phyloP scores from a whole-genome alignment of 257 asterid genomes.

The Solanum paucissectum region DNA sequence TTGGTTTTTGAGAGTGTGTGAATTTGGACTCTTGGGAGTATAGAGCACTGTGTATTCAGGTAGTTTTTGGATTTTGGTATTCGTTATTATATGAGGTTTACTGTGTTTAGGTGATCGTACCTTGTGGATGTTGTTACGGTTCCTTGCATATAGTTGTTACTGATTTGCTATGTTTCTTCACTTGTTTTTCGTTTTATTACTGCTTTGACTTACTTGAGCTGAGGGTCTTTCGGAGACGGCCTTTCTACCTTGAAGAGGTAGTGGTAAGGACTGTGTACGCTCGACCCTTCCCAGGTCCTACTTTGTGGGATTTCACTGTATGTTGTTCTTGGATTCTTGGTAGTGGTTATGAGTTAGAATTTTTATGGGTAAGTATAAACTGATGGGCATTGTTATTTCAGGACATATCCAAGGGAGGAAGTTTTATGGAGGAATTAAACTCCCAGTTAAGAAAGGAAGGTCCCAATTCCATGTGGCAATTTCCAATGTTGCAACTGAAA shows the following conservation, averaged over 20 bases:
- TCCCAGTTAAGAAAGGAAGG: slow-evolving; percentile 39
- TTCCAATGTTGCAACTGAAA: slow-evolving; percentile 68
- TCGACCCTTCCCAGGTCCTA: too few relatives aligned
- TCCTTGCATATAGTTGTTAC: neutral
- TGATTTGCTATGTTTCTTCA: neutral
- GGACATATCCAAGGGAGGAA: slow-evolving; percentile 45
- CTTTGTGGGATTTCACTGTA: neutral
- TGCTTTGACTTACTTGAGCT: neutral
- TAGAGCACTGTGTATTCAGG: neutral
- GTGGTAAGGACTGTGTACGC: neutral
- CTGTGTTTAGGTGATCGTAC: neutral
- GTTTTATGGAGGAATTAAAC: slow-evolving; percentile 43
- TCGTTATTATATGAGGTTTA: neutral
- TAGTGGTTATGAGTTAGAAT: neutral
- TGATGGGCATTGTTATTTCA: slow-evolving; percentile 2
- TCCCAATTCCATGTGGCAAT: slow-evolving; percentile 43
- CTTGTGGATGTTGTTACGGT: neutral
- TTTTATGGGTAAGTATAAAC: neutral
- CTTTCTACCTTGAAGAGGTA: neutral
- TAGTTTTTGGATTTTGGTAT: neutral
- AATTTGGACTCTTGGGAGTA: neutral
- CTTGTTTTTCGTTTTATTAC: neutral
- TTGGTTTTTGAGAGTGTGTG: neutral
- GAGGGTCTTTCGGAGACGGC: neutral
- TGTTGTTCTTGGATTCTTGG: neutral